Evolutionary conservation across 805 yeast genomes (phyloP), one percentile per base, ranked within the genome.

Genomic region (Candida manassasensis): DNA sequence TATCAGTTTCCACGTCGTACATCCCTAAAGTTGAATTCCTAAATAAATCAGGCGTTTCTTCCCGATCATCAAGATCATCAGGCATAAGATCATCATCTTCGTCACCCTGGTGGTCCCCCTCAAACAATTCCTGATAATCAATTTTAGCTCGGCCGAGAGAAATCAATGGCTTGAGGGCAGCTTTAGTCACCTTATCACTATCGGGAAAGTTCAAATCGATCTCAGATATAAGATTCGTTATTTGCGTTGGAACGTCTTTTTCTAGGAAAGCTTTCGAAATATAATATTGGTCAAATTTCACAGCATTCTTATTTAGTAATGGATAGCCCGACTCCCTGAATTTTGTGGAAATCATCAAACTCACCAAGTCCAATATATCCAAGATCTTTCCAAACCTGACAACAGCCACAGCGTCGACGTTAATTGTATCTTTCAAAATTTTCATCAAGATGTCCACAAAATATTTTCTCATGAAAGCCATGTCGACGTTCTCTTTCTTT

Each of bases 21-120:
- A 90, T 89, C 2, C 96, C 97, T 27, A 90, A 67, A 0, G 97
- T 85, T 0, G 97, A 89, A 53, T 93, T 89, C 26, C 82, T 68
- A 57, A 90, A 79, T 50, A 89, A 65, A 53, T 89, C 89, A 0
- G 95, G 88, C 0, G 88, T 76, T 35, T 86, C 90, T 35, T 83
- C 94, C 19, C 71, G 53, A 19, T 67, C 62, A 24, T 81, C 86
- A 18, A 73, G 77, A n/a, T 77, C 84, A 6, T 55, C 61, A 6
- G 55, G 56, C 6, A 52, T 51, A 5, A 55, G 49, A 10, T 53
- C 63, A 9, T 59, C 67, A 15, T 61, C 67, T 16, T 69, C 76
- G 12, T 80, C 90, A 21, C 75, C 80, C 28, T 70, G 75, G 15
- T 53, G 38, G 7, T 53, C 54, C 8, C 70, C 71, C 40, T 73